phyloP scores from a whole-genome alignment of 441 rosid species.

The Gossypium schwendimanii region DNA sequence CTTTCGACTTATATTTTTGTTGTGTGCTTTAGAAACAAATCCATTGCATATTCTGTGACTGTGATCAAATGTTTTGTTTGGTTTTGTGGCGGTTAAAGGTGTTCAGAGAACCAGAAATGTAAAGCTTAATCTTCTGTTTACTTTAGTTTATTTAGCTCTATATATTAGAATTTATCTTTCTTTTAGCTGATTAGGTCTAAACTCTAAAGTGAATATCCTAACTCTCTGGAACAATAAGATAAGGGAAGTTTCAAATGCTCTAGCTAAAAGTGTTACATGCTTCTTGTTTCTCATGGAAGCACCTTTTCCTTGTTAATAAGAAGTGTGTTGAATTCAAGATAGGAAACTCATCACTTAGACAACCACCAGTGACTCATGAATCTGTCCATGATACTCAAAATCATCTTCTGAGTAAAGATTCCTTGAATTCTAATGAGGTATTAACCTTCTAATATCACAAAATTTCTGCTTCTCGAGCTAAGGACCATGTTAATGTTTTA shows the following conservation, averaged over 20 bases:
- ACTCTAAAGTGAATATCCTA: constrained; percentile 1
- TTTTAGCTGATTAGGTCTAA: constrained; percentile 5
- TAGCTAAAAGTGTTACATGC: neutral
- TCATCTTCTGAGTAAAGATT: constrained; percentile 19
- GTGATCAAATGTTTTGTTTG: neutral
- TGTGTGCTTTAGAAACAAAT: constrained; percentile 4
- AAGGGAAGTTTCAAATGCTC: constrained; percentile 3
- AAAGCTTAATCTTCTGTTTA: neutral
- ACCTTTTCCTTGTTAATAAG: constrained; percentile 15
- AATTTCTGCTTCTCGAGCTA: neutral
- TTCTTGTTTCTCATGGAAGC: neutral
- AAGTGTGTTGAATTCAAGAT: constrained; percentile 25
- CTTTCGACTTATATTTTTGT: neutral
- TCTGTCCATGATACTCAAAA: constrained; percentile 17
- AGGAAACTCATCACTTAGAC: constrained; percentile 35
- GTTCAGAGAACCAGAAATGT: neutral
- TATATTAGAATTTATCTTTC: neutral
- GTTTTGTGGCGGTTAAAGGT: neutral
- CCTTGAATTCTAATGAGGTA: constrained; percentile 35
- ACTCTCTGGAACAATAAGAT: neutral
- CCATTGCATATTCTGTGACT: neutral
- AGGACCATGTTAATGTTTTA: neutral
- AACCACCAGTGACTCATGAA: constrained; percentile 23
- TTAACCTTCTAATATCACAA: neutral
- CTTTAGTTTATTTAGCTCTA: neutral